Conservation (phyloP, 768 basidiomycete species). For the Rhodocollybia butyracea region DNA sequence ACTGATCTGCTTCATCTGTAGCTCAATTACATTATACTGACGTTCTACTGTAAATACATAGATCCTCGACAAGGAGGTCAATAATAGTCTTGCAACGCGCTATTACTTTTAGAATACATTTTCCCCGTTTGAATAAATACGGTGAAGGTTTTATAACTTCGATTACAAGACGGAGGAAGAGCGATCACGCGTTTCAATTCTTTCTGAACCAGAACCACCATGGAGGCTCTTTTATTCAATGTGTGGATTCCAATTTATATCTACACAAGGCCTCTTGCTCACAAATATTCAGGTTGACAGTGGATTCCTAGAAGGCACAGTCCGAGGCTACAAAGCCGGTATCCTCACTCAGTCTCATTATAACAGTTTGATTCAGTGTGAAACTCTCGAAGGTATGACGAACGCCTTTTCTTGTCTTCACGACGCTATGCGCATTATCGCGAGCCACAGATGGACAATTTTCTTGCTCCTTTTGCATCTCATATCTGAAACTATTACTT, state of each 20-base stretch:
- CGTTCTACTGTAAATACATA: constrained; percentile 1
- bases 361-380: constrained; percentile 93
- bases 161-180: too few species aligned
- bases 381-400: constrained; percentile 83
- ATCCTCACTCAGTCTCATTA: constrained; percentile 89
- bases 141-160: too few species aligned
- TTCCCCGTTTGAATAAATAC: too few species aligned
- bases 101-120: too few species aligned
- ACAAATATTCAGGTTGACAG: constrained; percentile 48
- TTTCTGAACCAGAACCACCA: constrained; percentile 24
- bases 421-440: too few species aligned
- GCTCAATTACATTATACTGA: background rate
- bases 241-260: constrained; percentile 36
- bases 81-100: background rate
- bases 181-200: background rate
- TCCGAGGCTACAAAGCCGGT: constrained; percentile 92
- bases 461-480: background rate
- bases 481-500: constrained; percentile 3
- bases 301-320: constrained; percentile 79
- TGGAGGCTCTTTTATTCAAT: constrained; percentile 92
- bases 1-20: background rate
- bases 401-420: too few species aligned
- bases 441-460: too few species aligned
- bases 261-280: background rate
- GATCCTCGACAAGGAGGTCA: background rate